Evolutionary conservation across 1,284 basidiomycete genomes (phyloP).

Genomic region (Inonotus hispidus): DNA sequence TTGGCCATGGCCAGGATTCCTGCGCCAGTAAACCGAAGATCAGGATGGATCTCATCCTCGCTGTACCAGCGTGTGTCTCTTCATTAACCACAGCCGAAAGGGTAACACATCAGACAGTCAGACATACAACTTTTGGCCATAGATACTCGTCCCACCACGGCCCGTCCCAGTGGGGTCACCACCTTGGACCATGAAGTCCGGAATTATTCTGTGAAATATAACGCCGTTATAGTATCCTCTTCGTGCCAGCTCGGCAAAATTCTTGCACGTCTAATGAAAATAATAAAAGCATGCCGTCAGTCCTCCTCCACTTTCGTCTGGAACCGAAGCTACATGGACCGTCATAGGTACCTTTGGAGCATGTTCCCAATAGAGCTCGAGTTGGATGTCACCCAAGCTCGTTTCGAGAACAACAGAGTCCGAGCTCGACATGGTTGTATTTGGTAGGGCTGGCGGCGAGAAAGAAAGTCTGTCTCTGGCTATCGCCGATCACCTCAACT

Average conservation of each 20-base stretch:
- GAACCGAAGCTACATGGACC: neutral
- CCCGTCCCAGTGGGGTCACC: constrained; percentile 96
- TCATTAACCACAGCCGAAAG: neutral
- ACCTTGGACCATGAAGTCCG: constrained; percentile 96
- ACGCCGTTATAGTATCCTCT: constrained; percentile 84
- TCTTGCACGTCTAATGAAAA: constrained; percentile 78
- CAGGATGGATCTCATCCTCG: constrained; percentile 83
- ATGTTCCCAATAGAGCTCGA: constrained; percentile 90
- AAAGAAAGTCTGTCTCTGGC: neutral
- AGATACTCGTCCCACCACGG: constrained; percentile 88
- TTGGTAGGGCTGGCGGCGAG: neutral
- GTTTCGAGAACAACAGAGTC: constrained; percentile 79
- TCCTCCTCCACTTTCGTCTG: neutral
- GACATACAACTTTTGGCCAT: constrained; percentile 83
- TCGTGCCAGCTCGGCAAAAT: constrained; percentile 84
- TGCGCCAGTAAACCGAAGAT: constrained; percentile 90
- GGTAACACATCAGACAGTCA: neutral
- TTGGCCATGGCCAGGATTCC: constrained; percentile 97
- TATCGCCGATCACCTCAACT: neutral
- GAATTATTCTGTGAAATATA: constrained; percentile 85
- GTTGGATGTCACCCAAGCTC: constrained; percentile 78
- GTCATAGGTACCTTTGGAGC: constrained; percentile 67
- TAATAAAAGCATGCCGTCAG: constrained; percentile 5
- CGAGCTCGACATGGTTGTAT: constrained; percentile 28
- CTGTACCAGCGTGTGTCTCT: constrained; percentile 18